Percentiles rank a stretch among this genome's conserved stretches.
Evolutionary conservation across 768 basidiomycete species (phyloP).

Genomic region (Trametes cubensis): DNA sequence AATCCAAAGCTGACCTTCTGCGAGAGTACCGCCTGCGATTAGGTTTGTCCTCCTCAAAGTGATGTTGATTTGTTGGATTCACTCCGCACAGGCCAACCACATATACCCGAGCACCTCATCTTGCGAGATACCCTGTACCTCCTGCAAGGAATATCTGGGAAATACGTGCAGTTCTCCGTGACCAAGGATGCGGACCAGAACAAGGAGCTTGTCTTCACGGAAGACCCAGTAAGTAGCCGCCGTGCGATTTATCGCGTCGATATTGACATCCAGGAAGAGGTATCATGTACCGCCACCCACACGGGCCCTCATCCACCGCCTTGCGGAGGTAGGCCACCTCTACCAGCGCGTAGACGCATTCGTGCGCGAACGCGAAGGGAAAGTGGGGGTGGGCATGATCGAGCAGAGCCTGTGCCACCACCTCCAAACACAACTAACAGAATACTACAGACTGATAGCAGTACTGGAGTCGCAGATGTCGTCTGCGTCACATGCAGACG

Average conservation of each 20-base stretch:
- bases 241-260: conserved; percentile 5
- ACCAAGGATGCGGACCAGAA: conserved; percentile 50
- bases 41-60: conserved; percentile 43
- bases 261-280: conserved; percentile 46
- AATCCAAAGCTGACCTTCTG: conserved; percentile 71
- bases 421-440: conserved; percentile 87
- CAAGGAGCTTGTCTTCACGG: conserved; percentile 64
- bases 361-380: conserved; percentile 69
- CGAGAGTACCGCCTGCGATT: conserved; percentile 60
- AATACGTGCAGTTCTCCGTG: conserved; percentile 80
- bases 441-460: conserved; percentile 93
- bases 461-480: conserved; percentile 90
- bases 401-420: conserved; percentile 97
- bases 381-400: conserved; percentile 86
- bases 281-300: conserved; percentile 67
- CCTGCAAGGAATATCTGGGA: conserved; percentile 96
- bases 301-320: conserved; percentile 73
- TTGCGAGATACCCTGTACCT: conserved; percentile 91
- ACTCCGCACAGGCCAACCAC: conserved; percentile 50
- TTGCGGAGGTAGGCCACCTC: conserved; percentile 93
- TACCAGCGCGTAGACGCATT: conserved; percentile 83
- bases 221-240: conserved; percentile 56
- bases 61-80: not conserved
- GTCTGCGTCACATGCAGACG: conserved; percentile 32
- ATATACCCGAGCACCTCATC: conserved; percentile 68